phyloP scores from a whole-genome alignment of 2,329 filamentous ascomycete species.

The Colletotrichum lini region DNA sequence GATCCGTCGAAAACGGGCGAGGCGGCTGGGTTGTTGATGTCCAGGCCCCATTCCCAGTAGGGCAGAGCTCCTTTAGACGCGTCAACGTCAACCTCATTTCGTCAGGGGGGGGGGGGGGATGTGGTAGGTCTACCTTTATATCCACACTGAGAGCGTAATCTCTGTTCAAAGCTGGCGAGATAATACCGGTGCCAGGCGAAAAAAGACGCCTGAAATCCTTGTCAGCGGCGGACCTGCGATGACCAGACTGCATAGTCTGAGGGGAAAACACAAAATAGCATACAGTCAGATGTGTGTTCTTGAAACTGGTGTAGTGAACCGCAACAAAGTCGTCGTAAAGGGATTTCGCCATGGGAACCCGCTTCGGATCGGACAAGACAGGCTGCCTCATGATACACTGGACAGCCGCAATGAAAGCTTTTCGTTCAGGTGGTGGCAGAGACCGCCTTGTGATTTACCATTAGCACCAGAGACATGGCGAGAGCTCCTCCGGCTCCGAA shows the following conservation, averaged over 20 bases:
- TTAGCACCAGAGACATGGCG: neutral
- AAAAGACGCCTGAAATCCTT: constrained; percentile 23
- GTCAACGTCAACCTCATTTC: neutral
- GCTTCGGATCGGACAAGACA: constrained; percentile 18
- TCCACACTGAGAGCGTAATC: constrained; percentile 40
- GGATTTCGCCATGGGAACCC: constrained; percentile 43
- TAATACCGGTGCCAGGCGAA: constrained; percentile 44
- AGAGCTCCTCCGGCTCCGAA: neutral
- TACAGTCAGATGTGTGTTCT: constrained; percentile 38
- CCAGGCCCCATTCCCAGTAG: constrained; percentile 42
- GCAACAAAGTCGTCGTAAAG: constrained; percentile 46
- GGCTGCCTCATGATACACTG: constrained; percentile 48
- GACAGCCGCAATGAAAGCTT: constrained; percentile 47
- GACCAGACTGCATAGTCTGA: too few relatives aligned
- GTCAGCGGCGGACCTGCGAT: too few relatives aligned
- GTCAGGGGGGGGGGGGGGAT: accelerated
- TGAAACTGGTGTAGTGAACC: constrained; percentile 38
- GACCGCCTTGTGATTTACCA: constrained; percentile 37
- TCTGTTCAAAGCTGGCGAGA: constrained; percentile 36
- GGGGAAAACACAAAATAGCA: neutral
- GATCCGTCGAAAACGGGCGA: constrained; percentile 59
- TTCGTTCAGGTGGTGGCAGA: constrained; percentile 44
- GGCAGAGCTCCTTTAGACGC: constrained; percentile 37
- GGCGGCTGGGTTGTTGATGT: constrained; percentile 48
- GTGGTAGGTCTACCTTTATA: constrained; percentile 38